Evolutionary conservation across 371 early-diverging fungal species (phyloP), one percentile per base, ranked within the genome.

Genomic region (Zancudomyces culisetae): DNA sequence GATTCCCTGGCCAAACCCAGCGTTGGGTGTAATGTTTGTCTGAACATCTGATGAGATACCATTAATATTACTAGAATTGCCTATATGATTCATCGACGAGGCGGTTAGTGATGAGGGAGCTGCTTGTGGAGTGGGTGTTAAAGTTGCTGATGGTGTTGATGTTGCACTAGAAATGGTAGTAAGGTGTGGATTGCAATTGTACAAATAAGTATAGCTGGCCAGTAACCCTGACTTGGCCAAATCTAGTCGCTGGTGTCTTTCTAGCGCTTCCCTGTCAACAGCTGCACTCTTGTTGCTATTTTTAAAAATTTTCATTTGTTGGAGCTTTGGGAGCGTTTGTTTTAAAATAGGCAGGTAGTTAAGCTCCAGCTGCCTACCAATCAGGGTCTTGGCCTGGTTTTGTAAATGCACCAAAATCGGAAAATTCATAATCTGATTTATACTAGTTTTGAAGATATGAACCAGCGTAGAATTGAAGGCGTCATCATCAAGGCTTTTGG

Each of bases 1-100:
- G 24, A 65, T 55, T 2, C 66, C 66, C 0, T 53, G 48, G 20
- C 66, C 66, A 43, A 65, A 65, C 13, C 56, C 53, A 10, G 35
- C 35, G 6, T 35, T 35, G n/a, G n/a, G n/a, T n/a, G n/a, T n/a
- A n/a, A n/a, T n/a, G n/a, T n/a, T n/a, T n/a, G n/a, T n/a, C n/a
- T n/a, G n/a, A n/a, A n/a, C n/a, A n/a, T n/a, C n/a, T n/a, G n/a
- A n/a, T n/a, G n/a, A n/a, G n/a, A n/a, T n/a, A n/a, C n/a, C n/a
- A n/a, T n/a, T n/a, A n/a, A n/a, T n/a, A n/a, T n/a, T n/a, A n/a
- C n/a, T n/a, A n/a, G n/a, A n/a, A n/a, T n/a, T n/a, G n/a, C n/a
- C n/a, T n/a, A n/a, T n/a, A n/a, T n/a, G n/a, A n/a, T n/a, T n/a
- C n/a, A n/a, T n/a, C n/a, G n/a, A n/a, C n/a, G n/a, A n/a, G n/a